Base-by-base conservation (phyloP, 768 basidiomycete species). In the Cystofilobasidium bisporidii region DNA sequence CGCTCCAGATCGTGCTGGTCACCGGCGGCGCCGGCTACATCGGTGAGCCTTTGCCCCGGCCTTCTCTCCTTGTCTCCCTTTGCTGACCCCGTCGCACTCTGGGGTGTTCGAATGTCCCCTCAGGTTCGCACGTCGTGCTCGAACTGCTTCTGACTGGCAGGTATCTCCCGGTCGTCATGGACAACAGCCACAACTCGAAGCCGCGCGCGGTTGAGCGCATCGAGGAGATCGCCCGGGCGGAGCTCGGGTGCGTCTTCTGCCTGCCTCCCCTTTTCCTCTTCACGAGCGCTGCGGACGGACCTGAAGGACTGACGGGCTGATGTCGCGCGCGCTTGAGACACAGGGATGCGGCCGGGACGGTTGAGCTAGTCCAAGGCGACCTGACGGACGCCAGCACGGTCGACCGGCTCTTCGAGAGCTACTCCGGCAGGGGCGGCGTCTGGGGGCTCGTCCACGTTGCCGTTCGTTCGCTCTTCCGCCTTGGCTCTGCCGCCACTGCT, bases 381-480 rank as follows among this genome's bases (percentile, higher is more conserved):
- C 80, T 98, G 66, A 89, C 87, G 17, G 81, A 82, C 59, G 79
- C 82, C 32, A 83, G 83, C 1, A 82, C 90, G 73, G 82, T 98
- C 69, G 83, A 85, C 65, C 79, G 80, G 20, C 84, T 98, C 11
- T 98, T 98, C 70, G 83, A 86, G 67, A 82, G 83, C 70, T 94
- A 94, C 76, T 72, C 74, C 65, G 85, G 84, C 62, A 86, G 89
- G 73, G 89, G 89, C 24, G 89, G 89, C 4, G 89, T 99, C 70
- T 97, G 91, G 89, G 96, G 93, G 61, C 91, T 97, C 28, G 81
- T 99, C 64, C 96, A 98, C 77, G 84, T 99, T 65, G 96, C 94
- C 26, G 90, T 91, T 72, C 75, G 87, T 83, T 57, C 33, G 36
- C 55, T 50, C 33, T 50, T 3, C 36, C 38, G 20, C 32, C 11